Evolutionary conservation across 495 filamentous ascomycete species (phyloP).

Genomic region (Hypoxylon lenormandii): DNA sequence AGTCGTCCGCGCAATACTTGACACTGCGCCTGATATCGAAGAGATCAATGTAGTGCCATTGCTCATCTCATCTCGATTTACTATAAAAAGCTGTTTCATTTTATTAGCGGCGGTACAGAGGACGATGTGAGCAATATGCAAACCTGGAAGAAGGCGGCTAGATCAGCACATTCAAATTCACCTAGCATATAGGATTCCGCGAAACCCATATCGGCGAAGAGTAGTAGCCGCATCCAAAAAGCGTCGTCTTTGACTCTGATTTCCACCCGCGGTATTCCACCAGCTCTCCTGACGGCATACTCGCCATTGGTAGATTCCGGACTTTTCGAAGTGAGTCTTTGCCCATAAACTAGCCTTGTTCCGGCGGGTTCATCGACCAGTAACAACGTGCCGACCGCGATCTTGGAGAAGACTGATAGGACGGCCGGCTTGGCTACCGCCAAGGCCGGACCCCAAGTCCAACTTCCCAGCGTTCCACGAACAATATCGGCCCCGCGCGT

Average conservation of each 20-base stretch:
- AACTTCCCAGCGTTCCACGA: slow-evolving; percentile 52
- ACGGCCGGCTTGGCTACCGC: slow-evolving; percentile 55
- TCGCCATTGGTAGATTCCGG: slow-evolving; percentile 43
- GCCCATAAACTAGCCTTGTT: slow-evolving; percentile 49
- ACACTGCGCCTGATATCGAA: slow-evolving; percentile 63
- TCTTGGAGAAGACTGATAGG: slow-evolving; percentile 56
- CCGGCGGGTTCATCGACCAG: slow-evolving; percentile 56
- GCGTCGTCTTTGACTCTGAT: slow-evolving; percentile 68
- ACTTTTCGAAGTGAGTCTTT: slow-evolving; percentile 42
- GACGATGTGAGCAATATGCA: slow-evolving; percentile 11
- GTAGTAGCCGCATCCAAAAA: slow-evolving; percentile 73
- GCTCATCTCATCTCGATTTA: slow-evolving; percentile 68
- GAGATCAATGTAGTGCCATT: slow-evolving; percentile 71
- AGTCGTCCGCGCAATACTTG: slow-evolving; percentile 65
- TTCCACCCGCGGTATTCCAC: slow-evolving; percentile 52
- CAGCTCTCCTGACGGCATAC: slow-evolving; percentile 37
- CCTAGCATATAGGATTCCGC: slow-evolving; percentile 77
- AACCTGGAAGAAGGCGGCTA: slow-evolving; percentile 74
- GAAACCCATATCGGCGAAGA: slow-evolving; percentile 80
- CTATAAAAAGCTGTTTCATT: slow-evolving; percentile 68
- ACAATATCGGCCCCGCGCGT: slow-evolving; percentile 50
- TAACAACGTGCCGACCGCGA: slow-evolving; percentile 58
- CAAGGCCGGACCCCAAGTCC: slow-evolving; percentile 56
- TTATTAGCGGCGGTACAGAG: slow-evolving; percentile 11
- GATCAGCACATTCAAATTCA: slow-evolving; percentile 71